Base-by-base conservation (phyloP, 2,329 filamentous ascomycete species). In the Drechslera avenae region DNA sequence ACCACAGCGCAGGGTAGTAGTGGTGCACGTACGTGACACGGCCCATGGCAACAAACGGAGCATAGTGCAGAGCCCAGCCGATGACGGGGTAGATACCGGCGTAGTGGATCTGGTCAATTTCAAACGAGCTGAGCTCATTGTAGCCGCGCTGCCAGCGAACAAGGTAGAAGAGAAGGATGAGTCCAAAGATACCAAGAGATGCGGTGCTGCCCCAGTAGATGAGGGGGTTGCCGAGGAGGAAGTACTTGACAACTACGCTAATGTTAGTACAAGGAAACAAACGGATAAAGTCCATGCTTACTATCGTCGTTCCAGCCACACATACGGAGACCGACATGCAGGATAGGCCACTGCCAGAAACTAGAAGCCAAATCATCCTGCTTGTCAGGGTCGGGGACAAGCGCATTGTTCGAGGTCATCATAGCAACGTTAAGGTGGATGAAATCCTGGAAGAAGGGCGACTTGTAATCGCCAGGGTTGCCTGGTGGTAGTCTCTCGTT, bases 351-450 rank as follows among this genome's bases (percentile, higher is more conserved):
- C 77, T 99, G 92, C 94, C 94, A 99, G 81, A 92, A 97, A 61
- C 91, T 82, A 12, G 94, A 99, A 26, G 94, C 94, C 39, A 99
- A 85, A 69, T 99, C 94, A 68, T 99, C 94, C 75, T 99, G 94
- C 83, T 99, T 99, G 75, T 99, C 94, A 4, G 94, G 93, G 69
- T 99, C 94, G 3, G 94, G 94, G 16, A 99, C 91, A 37, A 99
- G 85, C 18, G 94, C 94, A 71, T 99, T 99, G 83, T 99, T 99
- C 32, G 94, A 97, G 3, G 94, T 99, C 93, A 97, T 97, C 94
- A 99, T 99, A 57, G 94, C 94, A 56, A 99, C 94, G 73, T 99
- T 99, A 55, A 97, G 80, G 74, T 99, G 94, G 58, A 99, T 87
- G 68, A 99, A 99, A 75, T 99, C 94, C 72, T 96, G 92, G 69